Percentiles rank a stretch among this genome's conserved stretches.
Conservation (phyloP, 2,329 filamentous ascomycete species). For the Aciculosporium take region DNA sequence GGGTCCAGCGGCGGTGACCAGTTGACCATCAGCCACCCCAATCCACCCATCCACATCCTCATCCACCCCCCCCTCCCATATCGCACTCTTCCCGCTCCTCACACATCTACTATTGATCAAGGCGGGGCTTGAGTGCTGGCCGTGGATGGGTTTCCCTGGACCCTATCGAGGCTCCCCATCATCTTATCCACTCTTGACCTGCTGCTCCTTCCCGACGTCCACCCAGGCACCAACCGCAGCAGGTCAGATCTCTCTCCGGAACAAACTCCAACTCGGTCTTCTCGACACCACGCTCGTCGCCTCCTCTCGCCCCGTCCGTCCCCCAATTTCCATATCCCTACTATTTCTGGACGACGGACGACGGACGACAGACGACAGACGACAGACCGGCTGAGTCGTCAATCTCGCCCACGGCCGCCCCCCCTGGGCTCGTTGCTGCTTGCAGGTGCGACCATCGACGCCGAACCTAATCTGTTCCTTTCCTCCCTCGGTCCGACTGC, state of each 20-base stretch:
- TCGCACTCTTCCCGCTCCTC: too few relatives aligned
- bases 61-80: too few relatives aligned
- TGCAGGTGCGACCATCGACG: background rate
- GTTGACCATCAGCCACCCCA: too few relatives aligned
- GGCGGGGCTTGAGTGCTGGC: too few relatives aligned
- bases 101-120: too few relatives aligned
- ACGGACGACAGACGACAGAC: too few relatives aligned
- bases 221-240: background rate
- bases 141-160: too few relatives aligned
- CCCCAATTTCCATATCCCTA: too few relatives aligned
- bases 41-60: too few relatives aligned
- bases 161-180: too few relatives aligned
- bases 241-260: background rate
- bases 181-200: slow-evolving; percentile 5
- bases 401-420: background rate
- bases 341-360: too few relatives aligned
- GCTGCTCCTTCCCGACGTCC: background rate
- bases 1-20: too few relatives aligned
- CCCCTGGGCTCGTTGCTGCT: background rate
- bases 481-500: background rate
- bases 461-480: background rate
- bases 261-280: background rate
- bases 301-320: background rate
- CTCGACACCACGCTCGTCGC: background rate
- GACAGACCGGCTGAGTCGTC: background rate